Conservation (phyloP, 2,329 filamentous ascomycete genomes). For the Aspergillus pseudoterreus region DNA sequence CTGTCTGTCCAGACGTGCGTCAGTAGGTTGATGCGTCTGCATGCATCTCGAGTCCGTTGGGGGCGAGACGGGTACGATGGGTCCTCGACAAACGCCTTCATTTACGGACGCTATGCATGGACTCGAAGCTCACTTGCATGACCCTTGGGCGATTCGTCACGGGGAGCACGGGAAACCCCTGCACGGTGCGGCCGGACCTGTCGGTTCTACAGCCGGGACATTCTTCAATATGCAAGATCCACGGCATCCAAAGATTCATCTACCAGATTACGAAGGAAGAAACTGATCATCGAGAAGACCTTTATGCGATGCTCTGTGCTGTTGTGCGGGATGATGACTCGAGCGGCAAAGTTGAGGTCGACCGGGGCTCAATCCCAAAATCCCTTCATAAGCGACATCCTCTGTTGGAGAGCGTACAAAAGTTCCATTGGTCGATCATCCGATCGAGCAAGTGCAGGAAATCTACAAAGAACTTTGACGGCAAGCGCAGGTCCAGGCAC, state of each 20-base stretch:
- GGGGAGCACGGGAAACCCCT: conserved; percentile 4
- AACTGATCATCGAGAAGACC: not conserved
- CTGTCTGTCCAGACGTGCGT: not conserved
- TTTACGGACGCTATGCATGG: not conserved
- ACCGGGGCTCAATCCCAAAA: no score
- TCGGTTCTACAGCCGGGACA: conserved; percentile 2
- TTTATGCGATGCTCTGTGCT: no score
- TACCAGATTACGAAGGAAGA: not conserved
- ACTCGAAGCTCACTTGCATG: not conserved
- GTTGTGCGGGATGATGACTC: no score
- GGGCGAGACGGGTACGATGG: not conserved
- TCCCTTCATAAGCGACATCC: no score
- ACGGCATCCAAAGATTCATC: not conserved
- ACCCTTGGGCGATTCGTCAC: not conserved
- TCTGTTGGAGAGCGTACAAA: no score
- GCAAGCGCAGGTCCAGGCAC: not conserved
- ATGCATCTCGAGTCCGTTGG: not conserved
- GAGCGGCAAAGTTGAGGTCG: no score
- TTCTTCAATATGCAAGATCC: conserved; percentile 5
- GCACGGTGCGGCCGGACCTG: conserved; percentile 1
- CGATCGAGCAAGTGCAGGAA: not conserved
- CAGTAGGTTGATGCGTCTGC: not conserved
- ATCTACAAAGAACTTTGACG: not conserved
- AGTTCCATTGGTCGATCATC: not conserved
- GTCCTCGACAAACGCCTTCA: not conserved